Percentiles rank a stretch among this genome's conserved stretches.
phyloP scores from a whole-genome alignment of 2,329 filamentous ascomycete species.

The Aspergillus brasiliensis region DNA sequence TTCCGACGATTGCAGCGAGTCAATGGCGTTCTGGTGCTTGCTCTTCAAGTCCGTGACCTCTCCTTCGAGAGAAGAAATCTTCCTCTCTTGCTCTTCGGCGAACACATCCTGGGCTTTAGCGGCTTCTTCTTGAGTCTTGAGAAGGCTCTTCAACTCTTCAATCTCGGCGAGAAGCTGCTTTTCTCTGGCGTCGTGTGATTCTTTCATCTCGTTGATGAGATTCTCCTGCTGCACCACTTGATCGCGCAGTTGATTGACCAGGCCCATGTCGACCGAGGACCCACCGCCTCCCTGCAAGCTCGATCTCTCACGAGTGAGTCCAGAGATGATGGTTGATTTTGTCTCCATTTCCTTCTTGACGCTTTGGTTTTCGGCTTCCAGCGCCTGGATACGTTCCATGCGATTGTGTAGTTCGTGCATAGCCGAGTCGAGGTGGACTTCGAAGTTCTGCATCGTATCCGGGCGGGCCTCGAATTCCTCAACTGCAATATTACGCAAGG shows the following conservation, averaged over 20 bases:
- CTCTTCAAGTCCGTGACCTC: conserved; percentile 75
- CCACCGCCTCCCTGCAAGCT: conserved; percentile 69
- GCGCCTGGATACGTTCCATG: conserved; percentile 84
- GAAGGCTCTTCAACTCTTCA: conserved; percentile 63
- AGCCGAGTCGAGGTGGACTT: conserved; percentile 84
- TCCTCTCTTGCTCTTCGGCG: conserved; percentile 53
- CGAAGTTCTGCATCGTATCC: conserved; percentile 88
- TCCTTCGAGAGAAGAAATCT: conserved; percentile 66
- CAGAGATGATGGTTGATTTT: conserved; percentile 94
- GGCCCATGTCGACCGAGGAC: conserved; percentile 85
- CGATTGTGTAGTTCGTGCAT: conserved; percentile 88
- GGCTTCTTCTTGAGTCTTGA: conserved; percentile 45
- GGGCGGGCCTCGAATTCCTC: conserved; percentile 83
- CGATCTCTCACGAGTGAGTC: conserved; percentile 86
- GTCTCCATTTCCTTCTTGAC: conserved; percentile 95
- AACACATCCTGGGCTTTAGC: conserved; percentile 38
- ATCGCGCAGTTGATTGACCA: conserved; percentile 82
- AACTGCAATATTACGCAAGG: conserved; percentile 81
- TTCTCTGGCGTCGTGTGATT: conserved; percentile 72
- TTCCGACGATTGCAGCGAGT: conserved; percentile 72
- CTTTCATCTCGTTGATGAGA: conserved; percentile 72
- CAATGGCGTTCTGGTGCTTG: conserved; percentile 72
- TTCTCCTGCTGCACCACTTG: conserved; percentile 86
- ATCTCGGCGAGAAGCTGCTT: conserved; percentile 73
- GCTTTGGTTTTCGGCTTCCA: conserved; percentile 80